These are phyloP conservation scores for Pleurotus salmoneostramineus DNA, from an alignment of 768 basidiomycete species.

Conservation along the genomic window DNA sequence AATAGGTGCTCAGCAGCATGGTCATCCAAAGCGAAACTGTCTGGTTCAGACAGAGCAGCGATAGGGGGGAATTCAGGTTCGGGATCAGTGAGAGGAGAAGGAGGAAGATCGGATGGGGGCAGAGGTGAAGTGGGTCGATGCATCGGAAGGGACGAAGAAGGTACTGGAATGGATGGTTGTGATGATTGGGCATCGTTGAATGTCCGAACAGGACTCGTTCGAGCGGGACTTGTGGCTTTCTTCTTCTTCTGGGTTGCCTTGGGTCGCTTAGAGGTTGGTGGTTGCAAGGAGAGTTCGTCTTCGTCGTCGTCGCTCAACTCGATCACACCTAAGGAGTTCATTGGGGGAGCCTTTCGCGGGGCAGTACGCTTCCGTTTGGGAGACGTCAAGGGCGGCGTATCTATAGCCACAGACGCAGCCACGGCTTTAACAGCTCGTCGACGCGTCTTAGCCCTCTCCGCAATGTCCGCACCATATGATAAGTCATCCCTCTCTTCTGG, in stretches of 20 bases:
- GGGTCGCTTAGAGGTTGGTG: background rate
- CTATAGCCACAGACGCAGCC: background rate
- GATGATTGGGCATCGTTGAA: conserved; percentile 7
- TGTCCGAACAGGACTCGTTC: background rate
- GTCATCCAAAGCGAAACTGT: background rate
- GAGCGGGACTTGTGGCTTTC: conserved; percentile 3
- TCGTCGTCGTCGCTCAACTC: conserved; percentile 42
- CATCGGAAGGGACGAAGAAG: conserved; percentile 17
- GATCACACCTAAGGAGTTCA: conserved; percentile 29
- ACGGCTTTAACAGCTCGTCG: conserved; percentile 29
- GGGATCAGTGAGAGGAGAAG: background rate
- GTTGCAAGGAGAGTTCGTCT: conserved; percentile 29
- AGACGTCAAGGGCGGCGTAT: background rate
- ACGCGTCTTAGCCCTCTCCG: conserved; percentile 58
- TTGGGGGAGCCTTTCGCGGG: conserved; percentile 1
- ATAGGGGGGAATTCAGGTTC: conserved; percentile 5
- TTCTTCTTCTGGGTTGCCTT: conserved; percentile 21
- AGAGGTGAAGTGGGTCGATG: background rate
- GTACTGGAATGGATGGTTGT: conserved; percentile 18
- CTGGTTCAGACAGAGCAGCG: conserved; percentile 1
- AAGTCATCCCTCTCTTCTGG: conserved; percentile 10
- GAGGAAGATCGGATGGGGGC: background rate
- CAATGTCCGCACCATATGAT: conserved; percentile 32
- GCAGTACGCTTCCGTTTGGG: background rate
- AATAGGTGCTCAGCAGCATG: background rate